Evolutionary conservation across 257 asterid genomes (phyloP), one percentile per base, ranked within the genome.

Genomic region (Solanum pennellii): DNA sequence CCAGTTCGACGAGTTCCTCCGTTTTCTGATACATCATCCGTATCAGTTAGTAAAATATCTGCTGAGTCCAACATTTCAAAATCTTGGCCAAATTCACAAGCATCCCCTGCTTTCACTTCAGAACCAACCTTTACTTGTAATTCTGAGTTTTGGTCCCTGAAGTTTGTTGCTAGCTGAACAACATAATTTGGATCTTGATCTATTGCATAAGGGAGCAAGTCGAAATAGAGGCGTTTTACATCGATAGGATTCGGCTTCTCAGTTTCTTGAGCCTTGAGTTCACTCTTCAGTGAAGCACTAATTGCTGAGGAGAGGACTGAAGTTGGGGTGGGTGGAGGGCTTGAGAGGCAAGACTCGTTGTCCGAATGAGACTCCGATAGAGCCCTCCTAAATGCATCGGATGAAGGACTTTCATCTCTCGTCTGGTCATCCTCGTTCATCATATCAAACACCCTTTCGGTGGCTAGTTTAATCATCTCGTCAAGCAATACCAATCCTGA

Each of bases 321-420:
- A 72, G 98, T 95, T 45, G 99, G 99, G 31, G 99, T 97, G 5
- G 88, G 90, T 7, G 99, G 99, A 62, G 98, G 85, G 85, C 85
- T 82, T 29, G 85, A 82, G 69, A 31, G 69, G 68, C 69, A 47
- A 18, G 45, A 82, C 69, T 9, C 69, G 12, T 49, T 82, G 69
- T 39, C 13, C 7, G 29, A 91, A 76, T 72, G 87, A n/a, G 94
- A 89, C 33, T 89, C 93, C 0, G 91, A 91, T 56, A 89, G 72
- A 23, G 90, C 86, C 87, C 89, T 92, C 71, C 89, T 90, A 74
- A 91, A 94, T 35, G 95, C 89, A 39, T 62, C 88, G 4, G 69
- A 20, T 82, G 44, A 49, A 73, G 95, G 93, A 79, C 90, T 90
- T 7, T 83, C 88, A 41, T 39, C 94, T 49, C 69, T 49, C 95